These are phyloP conservation scores for Celoporthe dispersa DNA, from an alignment of 2,329 filamentous ascomycete species.

Conservation along the genomic window DNA sequence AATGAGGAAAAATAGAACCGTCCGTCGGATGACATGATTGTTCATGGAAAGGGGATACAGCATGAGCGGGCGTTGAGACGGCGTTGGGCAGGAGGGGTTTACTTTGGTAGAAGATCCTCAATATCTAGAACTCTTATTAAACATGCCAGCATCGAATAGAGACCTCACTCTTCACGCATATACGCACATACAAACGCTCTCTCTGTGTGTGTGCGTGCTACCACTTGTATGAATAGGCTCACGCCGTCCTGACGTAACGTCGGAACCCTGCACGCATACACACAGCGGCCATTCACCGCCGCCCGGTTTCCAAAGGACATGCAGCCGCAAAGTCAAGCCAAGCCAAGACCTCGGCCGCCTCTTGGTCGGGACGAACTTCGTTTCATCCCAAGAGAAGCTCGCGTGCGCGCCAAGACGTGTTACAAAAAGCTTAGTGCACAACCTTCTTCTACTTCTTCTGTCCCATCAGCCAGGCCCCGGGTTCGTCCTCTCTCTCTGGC, in stretches of 20 bases:
- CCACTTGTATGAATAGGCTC: background rate
- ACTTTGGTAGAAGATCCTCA: background rate
- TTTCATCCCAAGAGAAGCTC: constrained; percentile 17
- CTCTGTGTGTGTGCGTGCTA: background rate
- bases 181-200: background rate
- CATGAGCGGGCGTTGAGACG: background rate
- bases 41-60: background rate
- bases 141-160: background rate
- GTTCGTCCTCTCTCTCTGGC: background rate
- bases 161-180: background rate
- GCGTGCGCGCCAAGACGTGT: background rate
- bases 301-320: background rate
- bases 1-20: constrained; percentile 15
- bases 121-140: background rate
- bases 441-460: background rate
- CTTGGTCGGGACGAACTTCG: constrained; percentile 18
- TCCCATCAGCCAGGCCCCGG: background rate
- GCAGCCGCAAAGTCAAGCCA: constrained; percentile 6
- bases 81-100: background rate
- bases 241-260: background rate
- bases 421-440: background rate
- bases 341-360: background rate
- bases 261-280: background rate
- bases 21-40: background rate
- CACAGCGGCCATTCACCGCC: background rate